Conservation (phyloP, 1,139 yeast species). For the Lodderomyces jiufengensis region DNA sequence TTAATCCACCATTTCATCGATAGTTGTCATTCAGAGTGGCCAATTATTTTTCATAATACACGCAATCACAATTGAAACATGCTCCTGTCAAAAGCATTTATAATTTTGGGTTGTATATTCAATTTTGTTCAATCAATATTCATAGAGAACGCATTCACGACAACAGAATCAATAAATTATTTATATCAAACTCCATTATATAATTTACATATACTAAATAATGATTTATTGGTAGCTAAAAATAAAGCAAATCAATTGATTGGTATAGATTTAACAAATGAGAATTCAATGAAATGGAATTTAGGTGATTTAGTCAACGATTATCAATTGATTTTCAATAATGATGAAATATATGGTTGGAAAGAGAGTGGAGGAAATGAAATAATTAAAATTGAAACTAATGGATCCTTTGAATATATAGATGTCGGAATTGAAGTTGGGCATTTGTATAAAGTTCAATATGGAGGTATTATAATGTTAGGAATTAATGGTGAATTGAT, state of each 20-base stretch:
- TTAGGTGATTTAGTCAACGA: conserved; percentile 5
- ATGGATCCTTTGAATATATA: conserved; percentile 8
- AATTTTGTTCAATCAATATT: conserved; percentile 17
- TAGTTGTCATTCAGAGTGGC: no score
- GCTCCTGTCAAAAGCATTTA: neutral
- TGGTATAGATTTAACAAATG: conserved; percentile 16
- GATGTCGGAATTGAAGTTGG: conserved; percentile 5
- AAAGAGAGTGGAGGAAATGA: conserved; percentile 3
- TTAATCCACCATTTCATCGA: no score
- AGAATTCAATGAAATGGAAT: conserved; percentile 17
- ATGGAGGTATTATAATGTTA: conserved; percentile 21
- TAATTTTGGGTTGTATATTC: conserved; percentile 4
- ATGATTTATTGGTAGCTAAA: conserved; percentile 21
- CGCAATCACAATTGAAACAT: no score
- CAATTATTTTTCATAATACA: no score
- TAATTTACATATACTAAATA: conserved; percentile 8
- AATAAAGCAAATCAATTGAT: conserved; percentile 26
- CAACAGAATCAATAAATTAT: conserved; percentile 29
- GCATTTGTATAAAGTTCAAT: conserved; percentile 6
- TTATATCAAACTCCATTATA: conserved; percentile 17
- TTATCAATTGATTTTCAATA: conserved; percentile 3
- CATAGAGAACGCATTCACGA: conserved; percentile 36
- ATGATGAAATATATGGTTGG: conserved; percentile 8
- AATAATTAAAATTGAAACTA: conserved; percentile 9
- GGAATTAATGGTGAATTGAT: conserved; percentile 15